Evolutionary conservation across 495 filamentous ascomycete species (phyloP), one percentile per base, ranked within the genome.

Genomic region (Aspergillus sclerotiicarbonarius): DNA sequence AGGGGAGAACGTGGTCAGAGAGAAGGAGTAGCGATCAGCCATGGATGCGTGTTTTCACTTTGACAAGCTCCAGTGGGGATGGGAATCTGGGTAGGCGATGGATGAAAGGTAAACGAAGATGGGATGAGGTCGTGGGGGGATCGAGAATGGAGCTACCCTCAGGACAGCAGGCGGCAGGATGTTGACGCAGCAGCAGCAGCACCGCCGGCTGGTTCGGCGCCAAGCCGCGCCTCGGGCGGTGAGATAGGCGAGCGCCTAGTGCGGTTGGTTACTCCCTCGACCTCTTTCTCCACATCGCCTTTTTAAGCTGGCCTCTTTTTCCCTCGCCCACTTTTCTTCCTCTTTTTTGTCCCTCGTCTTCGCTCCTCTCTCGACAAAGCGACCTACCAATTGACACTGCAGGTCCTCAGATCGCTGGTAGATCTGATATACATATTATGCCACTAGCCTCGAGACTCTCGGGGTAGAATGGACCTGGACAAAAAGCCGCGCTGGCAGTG

Each of bases 1-100:
- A 66, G 94, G 94, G 63, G 94, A 98, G 87, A 99, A 99, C 57
- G 94, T 99, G 50, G 94, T 99, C 67, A 99, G 82, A 39, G 95
- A 98, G 87, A 98, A 99, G 47, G 94, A 97, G 75, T 99, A 99
- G 80, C 95, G 84, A 78, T 99, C 95, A 63, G 94, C 92, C 94
- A 99, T 99, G 69, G 61, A 37, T 55, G 49, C 63, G 44, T 51
- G 15, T 61, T 18, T 56, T 49, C 48, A 53, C 31, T 56, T 55
- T 61, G 43, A 56, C 43, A 51, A 66, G 59, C 61, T 66, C 52
- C 32, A 37, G 16, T 18, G 19, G 19, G 35, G 30, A 33, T 46
- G 51, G 47, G 39, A 50, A 52, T 32, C 29, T 18, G 50, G 57
- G 15, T 29, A 44, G 29, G 56, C 31, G 48, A 64, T 51, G 33